Percentiles rank a stretch among this genome's conserved stretches.
phyloP scores from a whole-genome alignment of 352 stramenopile genomes.

The Plasmopara muralis region DNA sequence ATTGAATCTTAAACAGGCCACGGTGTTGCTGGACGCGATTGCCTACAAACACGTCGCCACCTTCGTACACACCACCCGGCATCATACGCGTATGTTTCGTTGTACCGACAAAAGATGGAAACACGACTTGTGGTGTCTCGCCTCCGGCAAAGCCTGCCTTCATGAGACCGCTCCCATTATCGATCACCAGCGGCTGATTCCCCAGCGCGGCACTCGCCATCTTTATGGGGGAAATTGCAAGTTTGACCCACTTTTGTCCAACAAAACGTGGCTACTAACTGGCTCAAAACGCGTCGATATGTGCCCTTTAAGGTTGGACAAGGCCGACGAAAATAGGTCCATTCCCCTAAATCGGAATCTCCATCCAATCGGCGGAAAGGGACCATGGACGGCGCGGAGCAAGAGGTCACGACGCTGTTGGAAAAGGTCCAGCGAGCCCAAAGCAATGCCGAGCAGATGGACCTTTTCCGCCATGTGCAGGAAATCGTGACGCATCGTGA shows the following conservation, averaged over 20 bases:
- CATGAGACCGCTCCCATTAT: slow-evolving; percentile 80
- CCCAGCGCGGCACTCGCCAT: slow-evolving; percentile 48
- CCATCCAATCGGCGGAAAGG: slow-evolving; percentile 8
- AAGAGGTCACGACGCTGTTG: slow-evolving; percentile 47
- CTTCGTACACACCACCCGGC: slow-evolving; percentile 74
- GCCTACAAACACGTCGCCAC: slow-evolving; percentile 66
- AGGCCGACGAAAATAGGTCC: background rate
- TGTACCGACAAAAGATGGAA: slow-evolving; percentile 63
- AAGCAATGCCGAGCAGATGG: slow-evolving; percentile 44
- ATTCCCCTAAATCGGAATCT: slow-evolving; percentile 4
- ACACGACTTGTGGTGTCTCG: slow-evolving; percentile 70
- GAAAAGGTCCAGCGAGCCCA: slow-evolving; percentile 35
- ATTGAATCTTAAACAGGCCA: slow-evolving; percentile 75
- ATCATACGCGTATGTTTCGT: slow-evolving; percentile 83
- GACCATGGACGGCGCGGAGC: slow-evolving; percentile 30
- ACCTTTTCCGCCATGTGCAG: slow-evolving; percentile 54
- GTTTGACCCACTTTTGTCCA: slow-evolving; percentile 12
- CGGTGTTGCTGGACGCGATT: slow-evolving; percentile 75
- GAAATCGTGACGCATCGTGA: slow-evolving; percentile 60
- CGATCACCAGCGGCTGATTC: slow-evolving; percentile 84
- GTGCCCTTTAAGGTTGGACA: slow-evolving; percentile 6
- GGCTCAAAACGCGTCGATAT: background rate
- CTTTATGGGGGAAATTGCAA: slow-evolving; percentile 9
- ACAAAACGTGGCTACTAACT: slow-evolving; percentile 4
- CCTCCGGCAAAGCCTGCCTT: slow-evolving; percentile 78